Conservation (phyloP, 164 flowering plant species). For the Annona cherimola region DNA sequence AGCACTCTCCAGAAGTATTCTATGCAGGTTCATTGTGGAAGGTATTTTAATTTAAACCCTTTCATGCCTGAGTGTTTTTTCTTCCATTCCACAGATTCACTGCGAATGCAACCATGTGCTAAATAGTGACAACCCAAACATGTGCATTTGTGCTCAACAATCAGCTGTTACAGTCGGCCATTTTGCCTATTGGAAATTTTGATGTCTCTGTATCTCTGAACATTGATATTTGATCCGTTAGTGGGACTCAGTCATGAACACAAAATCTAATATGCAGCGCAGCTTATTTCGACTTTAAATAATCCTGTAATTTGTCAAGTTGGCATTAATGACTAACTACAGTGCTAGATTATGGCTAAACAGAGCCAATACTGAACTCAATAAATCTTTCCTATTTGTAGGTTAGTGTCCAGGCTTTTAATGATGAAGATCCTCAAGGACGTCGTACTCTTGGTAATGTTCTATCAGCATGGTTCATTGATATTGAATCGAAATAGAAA, state of each 20-base stretch:
- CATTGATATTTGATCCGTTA: not conserved
- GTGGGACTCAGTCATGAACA: not conserved
- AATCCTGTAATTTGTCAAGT: not conserved
- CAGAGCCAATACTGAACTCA: not conserved
- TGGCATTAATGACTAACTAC: not conserved
- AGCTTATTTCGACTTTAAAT: not conserved
- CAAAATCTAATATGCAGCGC: not conserved
- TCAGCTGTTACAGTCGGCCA: not conserved
- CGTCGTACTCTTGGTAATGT: conserved; percentile 91
- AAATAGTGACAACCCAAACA: not conserved
- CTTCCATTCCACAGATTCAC: too few relatives aligned
- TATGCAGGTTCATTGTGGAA: conserved; percentile 99
- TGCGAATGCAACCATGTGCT: not conserved
- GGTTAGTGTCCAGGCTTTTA: conserved; percentile 97
- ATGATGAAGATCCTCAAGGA: conserved; percentile 99
- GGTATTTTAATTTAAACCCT: conserved; percentile 32
- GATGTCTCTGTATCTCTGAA: not conserved
- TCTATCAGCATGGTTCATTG: not conserved
- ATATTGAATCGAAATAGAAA: not conserved
- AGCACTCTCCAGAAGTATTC: conserved; percentile 89
- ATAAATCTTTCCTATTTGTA: conserved; percentile 16
- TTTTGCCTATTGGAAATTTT: not conserved
- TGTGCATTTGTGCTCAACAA: not conserved
- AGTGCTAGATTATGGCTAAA: not conserved
- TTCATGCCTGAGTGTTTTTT: not conserved